Conservation (phyloP, 352 stramenopile genomes). For the Aphanomyces astaci region DNA sequence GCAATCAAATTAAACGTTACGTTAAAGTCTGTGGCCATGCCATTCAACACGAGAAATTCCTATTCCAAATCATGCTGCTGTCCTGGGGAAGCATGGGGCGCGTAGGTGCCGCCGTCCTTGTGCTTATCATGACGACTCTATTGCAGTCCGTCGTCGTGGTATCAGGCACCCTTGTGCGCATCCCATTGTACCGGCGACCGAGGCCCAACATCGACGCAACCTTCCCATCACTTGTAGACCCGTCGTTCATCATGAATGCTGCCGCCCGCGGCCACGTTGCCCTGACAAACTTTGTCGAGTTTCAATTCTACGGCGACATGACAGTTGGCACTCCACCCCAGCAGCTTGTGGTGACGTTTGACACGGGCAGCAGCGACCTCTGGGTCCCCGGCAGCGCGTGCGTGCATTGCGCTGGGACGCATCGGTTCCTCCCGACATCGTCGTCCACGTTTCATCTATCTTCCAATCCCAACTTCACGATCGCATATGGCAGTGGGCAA, state of each 20-base stretch:
- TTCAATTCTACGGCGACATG: slow-evolving; percentile 73
- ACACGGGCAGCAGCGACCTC: slow-evolving; percentile 73
- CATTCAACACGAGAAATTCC: not conserved
- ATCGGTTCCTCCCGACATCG: slow-evolving; percentile 40
- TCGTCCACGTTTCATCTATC: slow-evolving; percentile 43
- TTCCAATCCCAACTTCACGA: slow-evolving; percentile 41
- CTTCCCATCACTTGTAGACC: not conserved
- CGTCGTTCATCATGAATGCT: slow-evolving; percentile 27
- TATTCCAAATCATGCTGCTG: not conserved
- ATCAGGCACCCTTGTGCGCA: not conserved
- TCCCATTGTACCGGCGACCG: slow-evolving; percentile 7
- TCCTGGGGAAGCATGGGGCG: not conserved
- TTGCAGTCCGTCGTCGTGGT: not conserved
- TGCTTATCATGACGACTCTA: not conserved
- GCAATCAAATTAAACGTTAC: not conserved
- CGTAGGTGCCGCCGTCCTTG: not conserved
- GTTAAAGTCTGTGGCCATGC: not conserved
- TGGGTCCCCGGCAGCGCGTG: slow-evolving; percentile 60
- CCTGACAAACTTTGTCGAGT: slow-evolving; percentile 77
- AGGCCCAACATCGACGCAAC: not conserved
- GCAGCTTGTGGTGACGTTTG: slow-evolving; percentile 66
- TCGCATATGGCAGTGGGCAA: slow-evolving; percentile 69
- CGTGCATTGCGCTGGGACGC: slow-evolving; percentile 42
- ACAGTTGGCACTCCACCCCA: slow-evolving; percentile 56
- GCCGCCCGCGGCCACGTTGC: slow-evolving; percentile 37